Percentiles rank a stretch among this genome's conserved stretches.
These are phyloP conservation scores for Fraxinus albicans DNA, from an alignment of 305 asterid species.

Conservation along the genomic window DNA sequence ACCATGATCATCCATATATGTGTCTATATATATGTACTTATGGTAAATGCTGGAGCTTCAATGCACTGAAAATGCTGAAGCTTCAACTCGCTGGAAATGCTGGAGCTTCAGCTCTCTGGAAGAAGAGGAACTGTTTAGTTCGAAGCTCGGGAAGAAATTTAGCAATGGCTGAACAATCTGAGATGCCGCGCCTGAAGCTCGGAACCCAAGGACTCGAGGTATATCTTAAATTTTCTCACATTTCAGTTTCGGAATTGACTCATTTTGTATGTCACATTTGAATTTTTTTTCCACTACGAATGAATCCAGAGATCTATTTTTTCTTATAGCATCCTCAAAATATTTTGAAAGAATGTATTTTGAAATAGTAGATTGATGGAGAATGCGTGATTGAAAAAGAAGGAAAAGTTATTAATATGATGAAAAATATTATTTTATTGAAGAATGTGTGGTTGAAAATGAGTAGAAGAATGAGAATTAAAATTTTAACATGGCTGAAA, in stretches of 20 bases:
- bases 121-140: background rate
- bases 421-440: too few relatives aligned
- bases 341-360: too few relatives aligned
- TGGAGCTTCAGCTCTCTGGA: background rate
- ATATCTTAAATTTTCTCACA: background rate
- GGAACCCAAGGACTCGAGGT: constrained; percentile 62
- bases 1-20: background rate
- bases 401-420: too few relatives aligned
- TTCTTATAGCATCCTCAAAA: too few relatives aligned
- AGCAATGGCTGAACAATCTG: constrained; percentile 21
- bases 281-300: too few relatives aligned
- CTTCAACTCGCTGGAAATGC: background rate
- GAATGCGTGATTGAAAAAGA: too few relatives aligned
- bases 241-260: background rate
- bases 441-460: too few relatives aligned
- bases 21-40: background rate
- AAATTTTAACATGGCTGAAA: too few relatives aligned
- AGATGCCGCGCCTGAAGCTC: constrained; percentile 39
- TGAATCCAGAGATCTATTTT: too few relatives aligned
- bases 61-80: background rate
- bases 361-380: too few relatives aligned
- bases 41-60: background rate
- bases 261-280: background rate
- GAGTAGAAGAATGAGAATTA: too few relatives aligned
- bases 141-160: background rate